Conservation (phyloP, 2,329 filamentous ascomycete species). For the Boeremia lycopersici region DNA sequence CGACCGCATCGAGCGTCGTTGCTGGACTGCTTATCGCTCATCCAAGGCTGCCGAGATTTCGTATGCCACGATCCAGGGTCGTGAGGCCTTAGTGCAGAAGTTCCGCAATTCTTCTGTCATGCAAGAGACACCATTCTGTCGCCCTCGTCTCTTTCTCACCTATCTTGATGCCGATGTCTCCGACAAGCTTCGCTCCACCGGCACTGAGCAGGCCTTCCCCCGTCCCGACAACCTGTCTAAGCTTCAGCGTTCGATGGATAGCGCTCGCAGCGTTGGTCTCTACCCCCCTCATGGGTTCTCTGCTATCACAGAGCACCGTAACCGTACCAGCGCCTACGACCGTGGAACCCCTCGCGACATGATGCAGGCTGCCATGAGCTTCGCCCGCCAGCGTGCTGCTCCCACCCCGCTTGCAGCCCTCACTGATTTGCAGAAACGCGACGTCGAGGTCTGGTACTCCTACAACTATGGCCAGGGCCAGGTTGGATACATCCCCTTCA, state of each 20-base stretch:
- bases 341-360: constrained; percentile 68
- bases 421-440: constrained; percentile 27
- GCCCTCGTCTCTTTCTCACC: constrained; percentile 72
- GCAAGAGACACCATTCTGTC: constrained; percentile 79
- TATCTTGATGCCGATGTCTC: constrained; percentile 53
- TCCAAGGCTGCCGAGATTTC: constrained; percentile 89
- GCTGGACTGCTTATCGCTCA: constrained; percentile 79
- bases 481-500: constrained; percentile 31
- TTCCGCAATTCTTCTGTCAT: constrained; percentile 98
- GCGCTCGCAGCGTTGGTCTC: constrained; percentile 83
- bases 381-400: constrained; percentile 24
- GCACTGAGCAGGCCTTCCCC: constrained; percentile 77
- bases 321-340: constrained; percentile 78
- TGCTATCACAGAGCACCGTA: constrained; percentile 75
- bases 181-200: constrained; percentile 55
- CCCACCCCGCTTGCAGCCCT: constrained; percentile 17
- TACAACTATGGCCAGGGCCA: constrained; percentile 26
- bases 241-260: constrained; percentile 84
- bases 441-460: constrained; percentile 34
- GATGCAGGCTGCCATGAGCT: constrained; percentile 26
- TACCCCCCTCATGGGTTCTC: constrained; percentile 81
- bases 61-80: constrained; percentile 96
- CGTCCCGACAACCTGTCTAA: constrained; percentile 83
- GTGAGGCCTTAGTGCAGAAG: constrained; percentile 88
- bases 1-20: constrained; percentile 36